phyloP scores from a whole-genome alignment of 1,284 basidiomycete species.

The Puccinia polysora region DNA sequence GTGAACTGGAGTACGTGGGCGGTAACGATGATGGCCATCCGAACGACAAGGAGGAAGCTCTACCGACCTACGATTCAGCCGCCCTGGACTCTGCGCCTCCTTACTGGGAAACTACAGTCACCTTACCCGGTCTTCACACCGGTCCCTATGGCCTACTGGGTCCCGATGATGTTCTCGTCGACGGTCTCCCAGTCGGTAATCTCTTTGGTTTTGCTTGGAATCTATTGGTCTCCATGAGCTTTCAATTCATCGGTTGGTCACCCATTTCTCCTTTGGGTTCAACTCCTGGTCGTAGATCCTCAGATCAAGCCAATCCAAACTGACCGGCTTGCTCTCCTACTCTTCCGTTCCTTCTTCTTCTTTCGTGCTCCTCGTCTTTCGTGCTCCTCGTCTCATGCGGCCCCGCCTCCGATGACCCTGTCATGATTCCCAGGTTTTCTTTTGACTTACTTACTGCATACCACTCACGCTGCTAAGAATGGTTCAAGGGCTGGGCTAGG shows the following conservation, averaged over 20 bases:
- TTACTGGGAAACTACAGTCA: constrained; percentile 95
- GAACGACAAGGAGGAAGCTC: constrained; percentile 73
- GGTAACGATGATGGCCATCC: constrained; percentile 63
- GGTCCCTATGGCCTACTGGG: constrained; percentile 51
- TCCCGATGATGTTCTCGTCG: constrained; percentile 59
- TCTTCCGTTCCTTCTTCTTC: too few species aligned
- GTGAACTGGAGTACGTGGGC: constrained; percentile 57
- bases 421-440: constrained; percentile 51
- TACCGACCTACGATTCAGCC: constrained; percentile 81
- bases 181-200: constrained; percentile 60
- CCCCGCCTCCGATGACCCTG: too few species aligned
- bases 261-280: too few species aligned
- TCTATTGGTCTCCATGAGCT: constrained; percentile 82
- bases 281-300: too few species aligned
- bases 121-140: constrained; percentile 58
- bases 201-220: constrained; percentile 72
- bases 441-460: constrained; percentile 53
- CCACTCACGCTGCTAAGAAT: constrained; percentile 87
- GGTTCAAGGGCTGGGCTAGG: constrained; percentile 92
- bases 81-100: constrained; percentile 86
- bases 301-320: too few species aligned
- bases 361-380: not conserved
- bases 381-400: too few species aligned
- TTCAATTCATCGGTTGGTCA: constrained; percentile 75
- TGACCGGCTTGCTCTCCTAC: too few species aligned